A percentile compares a stretch with the other conserved stretches of the same genome.
Conservation (phyloP, 441 rosid genomes). For the Eruca vesicaria region DNA sequence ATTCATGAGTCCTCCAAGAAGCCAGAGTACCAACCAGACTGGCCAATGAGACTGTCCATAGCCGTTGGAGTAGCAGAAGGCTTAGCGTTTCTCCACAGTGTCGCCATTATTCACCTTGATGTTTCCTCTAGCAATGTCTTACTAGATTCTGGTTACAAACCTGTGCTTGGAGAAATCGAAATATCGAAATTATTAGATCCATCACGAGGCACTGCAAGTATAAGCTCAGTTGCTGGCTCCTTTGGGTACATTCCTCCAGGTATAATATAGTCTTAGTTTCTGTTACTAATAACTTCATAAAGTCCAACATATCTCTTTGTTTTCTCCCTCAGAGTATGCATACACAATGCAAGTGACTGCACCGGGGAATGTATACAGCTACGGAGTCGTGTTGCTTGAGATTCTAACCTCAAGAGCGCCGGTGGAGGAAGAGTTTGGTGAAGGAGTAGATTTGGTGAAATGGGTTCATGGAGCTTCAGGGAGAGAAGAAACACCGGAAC, state of each 20-base stretch:
- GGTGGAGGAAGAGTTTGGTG: slow-evolving; percentile 88
- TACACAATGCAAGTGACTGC: slow-evolving; percentile 99
- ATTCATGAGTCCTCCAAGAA: slow-evolving; percentile 70
- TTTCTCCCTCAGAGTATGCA: slow-evolving; percentile 70
- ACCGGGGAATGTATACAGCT: slow-evolving; percentile 97
- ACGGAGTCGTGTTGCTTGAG: slow-evolving; percentile 91
- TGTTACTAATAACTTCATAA: not conserved
- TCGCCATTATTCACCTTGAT: slow-evolving; percentile 93
- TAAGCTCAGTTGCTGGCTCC: slow-evolving; percentile 98
- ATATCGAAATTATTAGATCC: slow-evolving; percentile 96
- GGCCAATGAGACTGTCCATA: slow-evolving; percentile 82
- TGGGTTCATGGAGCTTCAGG: slow-evolving; percentile 97
- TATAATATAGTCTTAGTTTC: slow-evolving; percentile 21
- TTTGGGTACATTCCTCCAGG: slow-evolving; percentile 98
- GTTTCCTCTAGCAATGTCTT: slow-evolving; percentile 81
- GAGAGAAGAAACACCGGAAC: slow-evolving; percentile 96
- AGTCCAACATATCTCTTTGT: not conserved
- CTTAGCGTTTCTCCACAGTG: slow-evolving; percentile 85
- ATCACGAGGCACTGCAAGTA: slow-evolving; percentile 92
- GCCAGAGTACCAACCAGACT: slow-evolving; percentile 76
- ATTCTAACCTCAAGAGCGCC: slow-evolving; percentile 83
- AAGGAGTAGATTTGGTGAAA: slow-evolving; percentile 94
- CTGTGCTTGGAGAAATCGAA: slow-evolving; percentile 88
- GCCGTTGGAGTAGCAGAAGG: slow-evolving; percentile 95
- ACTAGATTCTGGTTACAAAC: slow-evolving; percentile 71